phyloP scores from a whole-genome alignment of 208 protist genomes.

The Phytomonas francai region DNA sequence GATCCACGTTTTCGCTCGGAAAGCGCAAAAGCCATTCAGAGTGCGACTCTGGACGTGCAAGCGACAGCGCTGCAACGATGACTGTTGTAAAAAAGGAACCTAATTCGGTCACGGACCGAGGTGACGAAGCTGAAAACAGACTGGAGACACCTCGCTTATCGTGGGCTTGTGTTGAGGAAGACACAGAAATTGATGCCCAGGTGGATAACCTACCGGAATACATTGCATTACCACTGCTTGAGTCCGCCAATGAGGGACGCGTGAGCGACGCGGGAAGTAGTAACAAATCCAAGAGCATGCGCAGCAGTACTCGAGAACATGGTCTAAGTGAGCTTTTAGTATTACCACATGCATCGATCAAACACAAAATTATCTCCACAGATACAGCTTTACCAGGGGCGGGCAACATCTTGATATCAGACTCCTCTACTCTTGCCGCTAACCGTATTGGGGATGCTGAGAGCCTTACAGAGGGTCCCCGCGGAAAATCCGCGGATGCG shows the following conservation, averaged over 20 bases:
- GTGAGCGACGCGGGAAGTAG: neutral
- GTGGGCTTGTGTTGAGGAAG: neutral
- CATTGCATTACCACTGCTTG: neutral
- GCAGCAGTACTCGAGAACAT: neutral
- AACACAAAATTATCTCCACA: neutral
- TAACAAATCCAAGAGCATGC: neutral
- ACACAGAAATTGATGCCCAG: neutral
- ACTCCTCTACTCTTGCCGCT: neutral
- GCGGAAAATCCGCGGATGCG: neutral
- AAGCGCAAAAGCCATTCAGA: neutral
- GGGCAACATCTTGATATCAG: neutral
- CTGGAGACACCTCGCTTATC: neutral
- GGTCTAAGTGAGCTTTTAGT: neutral
- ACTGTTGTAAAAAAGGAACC: neutral
- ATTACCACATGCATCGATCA: neutral
- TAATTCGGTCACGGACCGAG: neutral
- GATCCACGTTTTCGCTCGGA: neutral
- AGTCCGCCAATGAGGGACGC: neutral
- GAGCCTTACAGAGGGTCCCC: neutral
- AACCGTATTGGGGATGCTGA: neutral
- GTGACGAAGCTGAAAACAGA: neutral
- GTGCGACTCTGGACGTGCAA: neutral
- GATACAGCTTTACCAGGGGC: neutral
- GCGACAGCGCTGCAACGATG: neutral
- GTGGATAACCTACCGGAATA: slow-evolving; percentile 2